Percentiles rank a stretch among this genome's conserved stretches.
Evolutionary conservation across 768 basidiomycete species (phyloP).

Genomic region (Stropharia rugosoannulata): DNA sequence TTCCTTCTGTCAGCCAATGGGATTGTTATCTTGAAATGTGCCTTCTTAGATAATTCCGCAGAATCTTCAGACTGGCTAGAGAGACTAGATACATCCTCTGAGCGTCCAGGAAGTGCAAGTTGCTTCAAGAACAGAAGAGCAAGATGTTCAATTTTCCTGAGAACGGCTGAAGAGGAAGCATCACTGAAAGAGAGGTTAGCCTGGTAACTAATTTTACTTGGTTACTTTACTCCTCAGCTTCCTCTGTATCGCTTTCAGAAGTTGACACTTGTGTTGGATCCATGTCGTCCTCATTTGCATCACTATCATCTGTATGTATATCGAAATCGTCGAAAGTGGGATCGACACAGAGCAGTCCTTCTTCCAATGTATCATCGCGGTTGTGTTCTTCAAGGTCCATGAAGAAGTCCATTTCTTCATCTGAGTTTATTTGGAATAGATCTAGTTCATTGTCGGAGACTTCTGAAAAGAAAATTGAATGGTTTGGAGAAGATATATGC

Average conservation of each 20-base stretch:
- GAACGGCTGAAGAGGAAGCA: conserved; percentile 1
- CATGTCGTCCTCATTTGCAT: not conserved
- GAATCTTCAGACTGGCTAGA: conserved; percentile 4
- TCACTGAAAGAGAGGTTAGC: not conserved
- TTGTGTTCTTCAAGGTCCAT: too few species aligned
- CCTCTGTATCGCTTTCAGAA: not conserved
- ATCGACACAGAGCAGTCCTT: too few species aligned
- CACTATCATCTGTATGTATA: not conserved
- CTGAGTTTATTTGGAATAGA: too few species aligned
- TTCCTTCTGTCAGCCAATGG: conserved; percentile 35
- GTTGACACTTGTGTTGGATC: not conserved
- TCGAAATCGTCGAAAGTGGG: too few species aligned
- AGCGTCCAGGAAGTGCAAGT: conserved; percentile 23
- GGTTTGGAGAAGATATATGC: too few species aligned
- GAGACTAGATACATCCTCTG: conserved; percentile 7
- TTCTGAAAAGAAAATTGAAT: too few species aligned
- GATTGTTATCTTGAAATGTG: conserved; percentile 29
- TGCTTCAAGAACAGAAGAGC: conserved; percentile 36
- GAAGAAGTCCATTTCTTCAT: too few species aligned
- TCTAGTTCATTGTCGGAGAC: too few species aligned
- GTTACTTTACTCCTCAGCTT: not conserved
- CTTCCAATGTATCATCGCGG: too few species aligned
- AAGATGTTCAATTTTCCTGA: conserved; percentile 33
- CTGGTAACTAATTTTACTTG: not conserved
- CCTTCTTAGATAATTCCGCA: not conserved